phyloP scores from a whole-genome alignment of 768 basidiomycete genomes.

The Russula vinacea region DNA sequence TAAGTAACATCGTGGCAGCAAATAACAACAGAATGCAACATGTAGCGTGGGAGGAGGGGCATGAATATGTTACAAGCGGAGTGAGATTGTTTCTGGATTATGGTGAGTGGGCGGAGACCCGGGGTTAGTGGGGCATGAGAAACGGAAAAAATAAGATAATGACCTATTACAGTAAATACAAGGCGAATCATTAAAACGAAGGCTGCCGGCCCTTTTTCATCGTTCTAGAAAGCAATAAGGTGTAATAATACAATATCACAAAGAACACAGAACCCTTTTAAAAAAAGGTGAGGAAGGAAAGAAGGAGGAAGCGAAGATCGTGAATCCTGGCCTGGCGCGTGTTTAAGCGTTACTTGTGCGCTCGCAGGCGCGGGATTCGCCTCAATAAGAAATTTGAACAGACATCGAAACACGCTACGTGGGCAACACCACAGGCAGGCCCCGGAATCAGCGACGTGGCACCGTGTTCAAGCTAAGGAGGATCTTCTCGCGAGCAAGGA shows the following conservation, averaged over 20 bases:
- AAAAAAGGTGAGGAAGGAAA: neutral
- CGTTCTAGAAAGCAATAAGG: slow-evolving; percentile 3
- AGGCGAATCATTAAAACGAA: neutral
- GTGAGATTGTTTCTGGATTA: neutral
- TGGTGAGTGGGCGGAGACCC: too few relatives aligned
- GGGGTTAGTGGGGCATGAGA: neutral
- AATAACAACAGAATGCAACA: slow-evolving; percentile 6
- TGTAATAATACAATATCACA: slow-evolving; percentile 2
- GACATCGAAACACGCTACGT: too few relatives aligned
- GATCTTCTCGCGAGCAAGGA: too few relatives aligned
- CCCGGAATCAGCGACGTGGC: too few relatives aligned
- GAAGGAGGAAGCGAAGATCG: too few relatives aligned
- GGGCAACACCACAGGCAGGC: too few relatives aligned
- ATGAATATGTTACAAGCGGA: neutral
- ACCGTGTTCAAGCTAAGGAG: too few relatives aligned
- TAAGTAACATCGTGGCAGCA: neutral
- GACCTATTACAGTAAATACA: neutral
- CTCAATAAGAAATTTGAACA: too few relatives aligned
- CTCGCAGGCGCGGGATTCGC: too few relatives aligned
- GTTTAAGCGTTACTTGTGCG: too few relatives aligned
- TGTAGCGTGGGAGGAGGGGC: neutral
- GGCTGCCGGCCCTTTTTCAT: slow-evolving; percentile 1
- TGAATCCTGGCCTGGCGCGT: too few relatives aligned
- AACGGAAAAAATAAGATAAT: neutral
- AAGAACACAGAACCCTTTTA: neutral